phyloP scores from a whole-genome alignment of 257 asterid species.

The Mentha longifolia region DNA sequence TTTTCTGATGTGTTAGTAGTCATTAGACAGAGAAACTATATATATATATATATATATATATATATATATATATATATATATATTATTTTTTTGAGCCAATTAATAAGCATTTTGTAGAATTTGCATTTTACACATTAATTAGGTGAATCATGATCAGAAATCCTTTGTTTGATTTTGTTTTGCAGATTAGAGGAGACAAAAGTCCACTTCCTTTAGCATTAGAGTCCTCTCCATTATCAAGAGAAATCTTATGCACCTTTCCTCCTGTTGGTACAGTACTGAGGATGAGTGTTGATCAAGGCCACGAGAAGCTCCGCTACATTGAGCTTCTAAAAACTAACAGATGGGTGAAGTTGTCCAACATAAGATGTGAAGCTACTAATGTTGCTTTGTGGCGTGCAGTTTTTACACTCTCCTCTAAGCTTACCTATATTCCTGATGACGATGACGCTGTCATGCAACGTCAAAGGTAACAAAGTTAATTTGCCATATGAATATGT shows the following conservation, averaged over 20 bases:
- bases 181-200: slow-evolving; percentile 71
- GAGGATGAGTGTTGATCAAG: slow-evolving; percentile 57
- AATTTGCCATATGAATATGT: not conserved
- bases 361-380: slow-evolving; percentile 53
- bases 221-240: slow-evolving; percentile 53
- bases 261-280: slow-evolving; percentile 80
- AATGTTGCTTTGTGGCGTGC: slow-evolving; percentile 61
- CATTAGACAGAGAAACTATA: not conserved
- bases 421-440: slow-evolving; percentile 66
- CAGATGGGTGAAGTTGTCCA: slow-evolving; percentile 69
- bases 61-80: too few relatives aligned
- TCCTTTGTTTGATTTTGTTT: slow-evolving; percentile 34
- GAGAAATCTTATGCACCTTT: slow-evolving; percentile 69
- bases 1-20: not conserved
- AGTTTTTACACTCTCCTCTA: slow-evolving; percentile 63
- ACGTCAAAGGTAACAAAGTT: slow-evolving; percentile 50
- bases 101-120: too few relatives aligned
- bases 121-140: too few relatives aligned
- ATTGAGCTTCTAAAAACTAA: slow-evolving; percentile 52
- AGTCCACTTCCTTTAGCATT: slow-evolving; percentile 67
- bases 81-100: slow-evolving; percentile 37
- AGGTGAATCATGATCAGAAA: not conserved
- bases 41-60: too few relatives aligned
- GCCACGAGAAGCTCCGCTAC: slow-evolving; percentile 49
- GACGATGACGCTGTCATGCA: slow-evolving; percentile 51